phyloP scores from a whole-genome alignment of 148 eudicot species.

The Heliosperma pusillum region DNA sequence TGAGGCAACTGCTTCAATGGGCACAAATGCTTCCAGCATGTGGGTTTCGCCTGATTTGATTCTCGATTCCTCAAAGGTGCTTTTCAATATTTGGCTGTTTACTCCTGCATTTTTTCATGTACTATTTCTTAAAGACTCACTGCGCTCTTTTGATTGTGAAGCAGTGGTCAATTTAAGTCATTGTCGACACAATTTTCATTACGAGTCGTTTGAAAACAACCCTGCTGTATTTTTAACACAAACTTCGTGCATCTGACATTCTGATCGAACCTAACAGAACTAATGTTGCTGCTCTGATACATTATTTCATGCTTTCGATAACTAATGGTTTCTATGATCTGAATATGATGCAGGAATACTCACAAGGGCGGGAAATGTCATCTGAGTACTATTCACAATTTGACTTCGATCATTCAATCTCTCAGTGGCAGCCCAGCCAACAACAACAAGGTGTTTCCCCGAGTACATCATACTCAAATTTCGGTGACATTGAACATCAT shows the following conservation, averaged over 20 bases:
- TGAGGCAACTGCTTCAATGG: slow-evolving; percentile 41
- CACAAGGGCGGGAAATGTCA: slow-evolving; percentile 36
- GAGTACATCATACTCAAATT: slow-evolving; percentile 70
- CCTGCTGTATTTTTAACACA: too few relatives aligned
- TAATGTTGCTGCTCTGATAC: too few relatives aligned
- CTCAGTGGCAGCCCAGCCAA: slow-evolving; percentile 43
- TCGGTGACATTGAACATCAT: slow-evolving; percentile 50
- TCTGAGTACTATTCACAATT: slow-evolving; percentile 37
- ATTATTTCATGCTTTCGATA: too few relatives aligned
- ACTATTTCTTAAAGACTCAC: too few relatives aligned
- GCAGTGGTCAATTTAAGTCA: too few relatives aligned
- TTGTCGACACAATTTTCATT: too few relatives aligned
- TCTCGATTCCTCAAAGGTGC: slow-evolving; percentile 82
- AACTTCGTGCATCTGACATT: too few relatives aligned
- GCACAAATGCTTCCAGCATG: slow-evolving; percentile 35
- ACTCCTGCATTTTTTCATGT: not conserved
- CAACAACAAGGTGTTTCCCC: slow-evolving; percentile 47
- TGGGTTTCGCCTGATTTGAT: slow-evolving; percentile 65
- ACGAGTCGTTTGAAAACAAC: too few relatives aligned
- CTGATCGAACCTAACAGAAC: too few relatives aligned
- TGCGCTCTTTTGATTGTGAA: too few relatives aligned
- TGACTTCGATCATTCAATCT: slow-evolving; percentile 38
- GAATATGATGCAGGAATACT: slow-evolving; percentile 44
- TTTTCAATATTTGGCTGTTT: not conserved
- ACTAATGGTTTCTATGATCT: slow-evolving; percentile 17